Evolutionary conservation across 257 asterid genomes (phyloP).

Genomic region (Capsicum pubescens): DNA sequence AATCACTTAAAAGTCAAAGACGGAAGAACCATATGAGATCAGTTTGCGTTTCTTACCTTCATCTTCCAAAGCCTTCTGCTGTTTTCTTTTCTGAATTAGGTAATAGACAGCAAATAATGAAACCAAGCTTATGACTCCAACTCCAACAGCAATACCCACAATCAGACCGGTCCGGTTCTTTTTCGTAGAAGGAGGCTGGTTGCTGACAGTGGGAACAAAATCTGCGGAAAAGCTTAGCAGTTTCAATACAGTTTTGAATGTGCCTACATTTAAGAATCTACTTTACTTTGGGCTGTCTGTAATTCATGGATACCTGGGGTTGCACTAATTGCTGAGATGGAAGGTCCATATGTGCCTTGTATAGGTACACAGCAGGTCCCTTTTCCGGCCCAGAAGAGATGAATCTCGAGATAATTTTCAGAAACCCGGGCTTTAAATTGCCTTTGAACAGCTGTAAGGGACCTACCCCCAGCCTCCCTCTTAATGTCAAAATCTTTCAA

Average conservation of each 20-base stretch:
- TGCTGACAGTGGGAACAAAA: slow-evolving; percentile 58
- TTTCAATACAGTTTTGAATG: neutral
- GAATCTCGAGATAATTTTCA: slow-evolving; percentile 76
- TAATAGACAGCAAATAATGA: slow-evolving; percentile 44
- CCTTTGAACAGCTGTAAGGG: slow-evolving; percentile 53
- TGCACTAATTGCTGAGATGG: slow-evolving; percentile 77
- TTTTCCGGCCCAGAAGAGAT: slow-evolving; percentile 90
- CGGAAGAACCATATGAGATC: neutral
- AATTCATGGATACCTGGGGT: slow-evolving; percentile 56
- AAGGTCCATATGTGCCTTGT: slow-evolving; percentile 73
- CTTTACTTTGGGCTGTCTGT: neutral
- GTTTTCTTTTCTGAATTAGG: slow-evolving; percentile 50
- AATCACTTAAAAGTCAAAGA: slow-evolving; percentile 1
- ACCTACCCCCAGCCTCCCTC: slow-evolving; percentile 57
- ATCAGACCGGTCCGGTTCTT: slow-evolving; percentile 56
- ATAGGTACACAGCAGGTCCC: slow-evolving; percentile 86
- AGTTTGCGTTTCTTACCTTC: slow-evolving; percentile 50
- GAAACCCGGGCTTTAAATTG: slow-evolving; percentile 52
- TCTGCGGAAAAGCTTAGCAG: slow-evolving; percentile 44
- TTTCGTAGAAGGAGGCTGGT: slow-evolving; percentile 49
- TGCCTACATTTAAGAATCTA: slow-evolving; percentile 3
- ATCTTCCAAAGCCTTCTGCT: slow-evolving; percentile 46
- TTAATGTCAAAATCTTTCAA: slow-evolving; percentile 67
- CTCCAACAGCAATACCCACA: slow-evolving; percentile 61
- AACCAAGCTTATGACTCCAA: slow-evolving; percentile 47